Base-by-base conservation (phyloP, 176 grass and related monocot genomes). In the Guadua angustifolia region DNA sequence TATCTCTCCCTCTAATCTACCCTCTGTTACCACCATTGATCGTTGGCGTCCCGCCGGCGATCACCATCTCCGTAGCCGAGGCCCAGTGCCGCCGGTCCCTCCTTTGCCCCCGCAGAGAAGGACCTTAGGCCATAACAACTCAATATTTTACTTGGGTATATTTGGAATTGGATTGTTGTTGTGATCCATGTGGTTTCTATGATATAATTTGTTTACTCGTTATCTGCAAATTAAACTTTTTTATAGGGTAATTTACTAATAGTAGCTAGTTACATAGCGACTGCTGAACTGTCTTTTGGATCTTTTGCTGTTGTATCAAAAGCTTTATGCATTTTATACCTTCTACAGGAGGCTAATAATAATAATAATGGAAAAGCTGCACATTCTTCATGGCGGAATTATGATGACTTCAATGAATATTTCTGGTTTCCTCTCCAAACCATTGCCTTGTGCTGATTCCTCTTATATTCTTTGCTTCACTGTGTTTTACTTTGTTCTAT, bases 381-480 rank as follows among this genome's bases (percentile, higher is more conserved):
- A 33, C 95, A 98, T 81, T 94, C 95, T 90, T 69, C 72, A 32
- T 98, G 95, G 95, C 79, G 95, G 60, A 98, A 98, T 84, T 98
- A 98, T 90, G 95, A 98, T 43, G 95, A 98, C 78, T 98, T 98
- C 64, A 98, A 98, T 69, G 95, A 98, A 91, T 95, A 91, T 90
- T 98, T 98, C 89, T 98, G 95, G 95, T 98, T 78, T 56, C 58
- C 49, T 77, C 25, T 69, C 57, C 43, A 17, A 65, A 66, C 65
- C 21, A 51, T 49, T 83, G 44, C 21, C 6, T 79, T 56, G 25
- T 70, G 58, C 15, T 83, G n/a, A 39, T 80, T 79, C 74, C 50
- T 25, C 40, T 56, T 81, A 24, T 80, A 50, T 39, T 9, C 11
- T 52, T 86, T 42, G 50, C 38, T 67, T 85, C 59, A 16, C 26